Percentiles rank a stretch among this genome's conserved stretches.
phyloP scores from a whole-genome alignment of 768 basidiomycete genomes.

The Kwoniella pini region DNA sequence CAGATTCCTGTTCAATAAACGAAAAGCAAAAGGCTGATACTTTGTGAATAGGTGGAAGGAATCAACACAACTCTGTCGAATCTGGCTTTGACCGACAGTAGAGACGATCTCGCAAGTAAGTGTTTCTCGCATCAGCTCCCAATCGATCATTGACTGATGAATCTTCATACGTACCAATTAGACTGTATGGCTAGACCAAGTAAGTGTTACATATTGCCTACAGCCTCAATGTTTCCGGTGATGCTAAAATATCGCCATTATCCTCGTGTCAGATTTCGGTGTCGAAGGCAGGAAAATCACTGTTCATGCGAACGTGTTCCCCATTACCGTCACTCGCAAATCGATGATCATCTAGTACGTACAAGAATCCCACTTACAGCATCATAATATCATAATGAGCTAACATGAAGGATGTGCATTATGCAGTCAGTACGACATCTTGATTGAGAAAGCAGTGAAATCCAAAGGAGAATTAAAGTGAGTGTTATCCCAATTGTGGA shows the following conservation, averaged over 20 bases:
- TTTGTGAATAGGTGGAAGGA: background rate
- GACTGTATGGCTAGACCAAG: conserved; percentile 9
- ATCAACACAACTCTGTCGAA: background rate
- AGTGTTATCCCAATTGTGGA: no score
- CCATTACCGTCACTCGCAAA: conserved; percentile 27
- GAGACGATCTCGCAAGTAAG: conserved; percentile 13
- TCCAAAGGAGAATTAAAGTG: no score
- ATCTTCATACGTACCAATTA: background rate
- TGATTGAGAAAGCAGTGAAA: conserved; percentile 42
- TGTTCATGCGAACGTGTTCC: conserved; percentile 47
- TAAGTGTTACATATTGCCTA: background rate
- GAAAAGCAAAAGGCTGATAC: no score
- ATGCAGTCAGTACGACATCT: conserved; percentile 50
- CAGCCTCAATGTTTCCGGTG: no score
- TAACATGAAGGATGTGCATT: background rate
- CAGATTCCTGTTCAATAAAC: no score
- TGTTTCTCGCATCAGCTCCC: background rate
- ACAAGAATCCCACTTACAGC: background rate
- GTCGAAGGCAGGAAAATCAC: conserved; percentile 30
- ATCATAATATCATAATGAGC: no score
- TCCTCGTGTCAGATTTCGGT: conserved; percentile 28
- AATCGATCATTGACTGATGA: background rate
- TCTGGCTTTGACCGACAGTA: background rate
- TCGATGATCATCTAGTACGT: conserved; percentile 28
- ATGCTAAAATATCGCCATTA: background rate